phyloP scores from a whole-genome alignment of 768 basidiomycete genomes.

The Tephrocybe sp. region DNA sequence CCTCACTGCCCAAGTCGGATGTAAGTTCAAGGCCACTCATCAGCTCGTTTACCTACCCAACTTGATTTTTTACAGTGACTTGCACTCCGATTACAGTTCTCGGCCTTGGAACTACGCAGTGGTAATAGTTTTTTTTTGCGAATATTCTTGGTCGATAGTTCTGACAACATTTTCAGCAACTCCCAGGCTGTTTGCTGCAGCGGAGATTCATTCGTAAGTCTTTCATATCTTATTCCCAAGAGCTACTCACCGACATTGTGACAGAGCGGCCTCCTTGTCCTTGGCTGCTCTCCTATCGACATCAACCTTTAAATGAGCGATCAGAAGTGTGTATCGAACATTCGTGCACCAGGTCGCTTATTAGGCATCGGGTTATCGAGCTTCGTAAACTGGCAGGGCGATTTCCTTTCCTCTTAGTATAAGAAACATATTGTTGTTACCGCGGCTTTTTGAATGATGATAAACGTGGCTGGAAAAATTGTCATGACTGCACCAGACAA shows the following conservation, averaged over 20 bases:
- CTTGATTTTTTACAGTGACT: conserved; percentile 3
- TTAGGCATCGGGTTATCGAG: too few species aligned
- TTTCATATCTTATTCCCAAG: background rate
- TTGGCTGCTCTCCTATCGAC: background rate
- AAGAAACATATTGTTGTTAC: too few species aligned
- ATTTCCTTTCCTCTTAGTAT: too few species aligned
- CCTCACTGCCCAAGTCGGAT: conserved; percentile 13
- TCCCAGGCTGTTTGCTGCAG: conserved; percentile 21
- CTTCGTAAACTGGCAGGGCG: too few species aligned
- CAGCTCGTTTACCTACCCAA: background rate
- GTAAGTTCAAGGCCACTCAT: conserved; percentile 5
- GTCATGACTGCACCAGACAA: too few species aligned
- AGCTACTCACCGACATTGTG: background rate
- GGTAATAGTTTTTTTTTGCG: background rate
- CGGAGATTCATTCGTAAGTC: conserved; percentile 19
- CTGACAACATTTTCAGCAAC: conserved; percentile 5
- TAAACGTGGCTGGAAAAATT: too few species aligned
- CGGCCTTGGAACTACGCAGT: conserved; percentile 6
- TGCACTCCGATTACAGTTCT: conserved; percentile 14
- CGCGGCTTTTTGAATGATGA: too few species aligned
- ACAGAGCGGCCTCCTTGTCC: background rate
- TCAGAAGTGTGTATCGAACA: too few species aligned
- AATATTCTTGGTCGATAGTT: background rate
- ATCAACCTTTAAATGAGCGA: background rate
- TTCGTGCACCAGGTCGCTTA: too few species aligned